phyloP scores from a whole-genome alignment of 2,329 filamentous ascomycete species.

The Penicillium sp. region DNA sequence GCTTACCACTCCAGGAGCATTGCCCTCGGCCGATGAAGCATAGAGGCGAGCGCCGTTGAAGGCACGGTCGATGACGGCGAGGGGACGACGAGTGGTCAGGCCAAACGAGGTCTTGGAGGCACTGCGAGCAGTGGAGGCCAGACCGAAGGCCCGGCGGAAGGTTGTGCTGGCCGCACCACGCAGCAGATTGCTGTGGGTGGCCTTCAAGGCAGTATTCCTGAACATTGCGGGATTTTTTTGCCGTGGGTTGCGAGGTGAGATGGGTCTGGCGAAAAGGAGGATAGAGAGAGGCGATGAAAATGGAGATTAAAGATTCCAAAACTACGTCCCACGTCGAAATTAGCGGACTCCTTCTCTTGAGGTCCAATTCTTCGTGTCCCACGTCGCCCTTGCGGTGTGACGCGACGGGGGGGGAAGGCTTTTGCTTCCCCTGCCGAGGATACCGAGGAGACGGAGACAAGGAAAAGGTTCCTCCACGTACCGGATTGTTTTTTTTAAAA shows the following conservation, averaged over 20 bases:
- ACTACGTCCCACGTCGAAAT: background rate
- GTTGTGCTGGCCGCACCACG: slow-evolving; percentile 30
- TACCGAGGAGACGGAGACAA: slow-evolving; percentile 22
- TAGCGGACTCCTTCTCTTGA: too few relatives aligned
- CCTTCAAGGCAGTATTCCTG: slow-evolving; percentile 36
- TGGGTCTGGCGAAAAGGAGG: background rate
- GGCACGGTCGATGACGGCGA: slow-evolving; percentile 37
- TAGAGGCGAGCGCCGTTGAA: slow-evolving; percentile 47
- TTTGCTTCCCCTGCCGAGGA: slow-evolving; percentile 15
- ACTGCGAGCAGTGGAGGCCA: slow-evolving; percentile 28
- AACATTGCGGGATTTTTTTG: slow-evolving; percentile 34
- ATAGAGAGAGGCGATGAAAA: background rate
- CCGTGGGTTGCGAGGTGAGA: slow-evolving; percentile 7
- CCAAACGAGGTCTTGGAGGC: slow-evolving; percentile 30
- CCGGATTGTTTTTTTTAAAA: slow-evolving; percentile 2
- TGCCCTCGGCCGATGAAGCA: slow-evolving; percentile 55
- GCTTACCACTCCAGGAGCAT: slow-evolving; percentile 56
- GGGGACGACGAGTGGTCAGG: slow-evolving; percentile 36
- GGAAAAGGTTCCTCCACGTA: slow-evolving; percentile 18
- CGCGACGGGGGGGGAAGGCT: slow-evolving; percentile 2
- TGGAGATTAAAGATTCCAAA: background rate
- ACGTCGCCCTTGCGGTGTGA: too few relatives aligned
- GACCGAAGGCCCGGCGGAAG: slow-evolving; percentile 30
- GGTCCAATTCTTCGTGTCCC: too few relatives aligned
- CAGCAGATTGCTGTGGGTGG: slow-evolving; percentile 34